Conservation (phyloP, 306 rosid species). For the Begonia fuchsioides region DNA sequence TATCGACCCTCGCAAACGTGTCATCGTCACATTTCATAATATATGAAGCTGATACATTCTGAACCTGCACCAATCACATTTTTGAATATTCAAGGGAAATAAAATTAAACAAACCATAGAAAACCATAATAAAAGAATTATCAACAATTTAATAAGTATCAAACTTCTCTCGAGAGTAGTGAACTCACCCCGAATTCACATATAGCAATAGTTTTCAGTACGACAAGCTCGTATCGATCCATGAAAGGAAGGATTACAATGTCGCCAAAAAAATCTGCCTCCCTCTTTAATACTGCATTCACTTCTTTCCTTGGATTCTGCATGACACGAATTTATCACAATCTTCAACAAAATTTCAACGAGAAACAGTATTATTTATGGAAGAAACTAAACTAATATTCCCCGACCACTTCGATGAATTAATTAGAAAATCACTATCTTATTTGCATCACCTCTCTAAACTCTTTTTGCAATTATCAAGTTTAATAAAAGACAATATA, state of each 20-base stretch:
- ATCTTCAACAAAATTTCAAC: too few relatives aligned
- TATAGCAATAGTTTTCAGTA: slow-evolving; percentile 80
- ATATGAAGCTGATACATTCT: slow-evolving; percentile 64
- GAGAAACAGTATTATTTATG: too few relatives aligned
- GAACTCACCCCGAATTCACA: slow-evolving; percentile 93
- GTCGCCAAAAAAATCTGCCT: slow-evolving; percentile 89
- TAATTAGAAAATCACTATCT: not conserved
- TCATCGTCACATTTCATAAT: slow-evolving; percentile 91
- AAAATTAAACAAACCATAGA: not conserved
- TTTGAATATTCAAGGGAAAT: not conserved
- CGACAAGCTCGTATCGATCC: slow-evolving; percentile 96
- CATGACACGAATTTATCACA: slow-evolving; percentile 4
- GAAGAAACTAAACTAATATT: too few relatives aligned
- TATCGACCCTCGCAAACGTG: slow-evolving; percentile 71
- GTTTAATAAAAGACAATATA: not conserved
- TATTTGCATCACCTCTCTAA: too few relatives aligned
- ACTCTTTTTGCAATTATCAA: too few relatives aligned
- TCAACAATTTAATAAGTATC: too few relatives aligned
- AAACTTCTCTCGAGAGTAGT: not conserved
- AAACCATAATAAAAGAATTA: too few relatives aligned
- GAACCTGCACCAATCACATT: slow-evolving; percentile 40
- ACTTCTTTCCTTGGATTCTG: slow-evolving; percentile 96
- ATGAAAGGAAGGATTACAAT: slow-evolving; percentile 80
- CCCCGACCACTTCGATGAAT: too few relatives aligned
- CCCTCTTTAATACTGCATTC: slow-evolving; percentile 69